Evolutionary conservation across 306 rosid genomes (phyloP).

Genomic region (Cercis canadensis): DNA sequence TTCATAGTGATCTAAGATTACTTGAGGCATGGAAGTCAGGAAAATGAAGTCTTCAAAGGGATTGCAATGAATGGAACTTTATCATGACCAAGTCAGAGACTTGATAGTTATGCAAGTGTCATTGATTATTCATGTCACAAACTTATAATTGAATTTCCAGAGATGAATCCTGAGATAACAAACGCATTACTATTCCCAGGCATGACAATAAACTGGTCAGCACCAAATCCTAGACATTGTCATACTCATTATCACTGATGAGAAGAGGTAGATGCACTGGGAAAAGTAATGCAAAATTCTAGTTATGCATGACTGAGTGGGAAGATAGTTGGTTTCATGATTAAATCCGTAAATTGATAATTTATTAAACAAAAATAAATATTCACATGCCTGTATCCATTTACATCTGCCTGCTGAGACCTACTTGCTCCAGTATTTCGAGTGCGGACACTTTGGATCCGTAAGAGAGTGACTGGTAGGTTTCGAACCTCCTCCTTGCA

Average conservation of each 20-base stretch:
- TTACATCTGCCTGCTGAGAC: constrained; percentile 55
- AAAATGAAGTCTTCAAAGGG: constrained; percentile 22
- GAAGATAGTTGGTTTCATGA: constrained; percentile 24
- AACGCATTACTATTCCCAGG: too few relatives aligned
- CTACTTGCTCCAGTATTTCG: constrained; percentile 56
- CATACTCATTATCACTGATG: constrained; percentile 13
- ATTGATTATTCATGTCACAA: constrained; percentile 23
- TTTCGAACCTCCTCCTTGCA: constrained; percentile 94
- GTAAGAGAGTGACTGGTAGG: constrained; percentile 82
- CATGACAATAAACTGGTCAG: background rate
- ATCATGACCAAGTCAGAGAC: constrained; percentile 13
- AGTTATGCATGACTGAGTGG: background rate
- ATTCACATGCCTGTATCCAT: constrained; percentile 75
- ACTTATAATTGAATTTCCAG: background rate
- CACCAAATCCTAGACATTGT: constrained; percentile 2
- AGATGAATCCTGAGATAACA: background rate
- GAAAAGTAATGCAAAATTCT: background rate
- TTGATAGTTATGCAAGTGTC: background rate
- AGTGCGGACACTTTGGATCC: constrained; percentile 66
- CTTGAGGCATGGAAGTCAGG: constrained; percentile 18
- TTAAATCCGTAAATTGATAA: background rate
- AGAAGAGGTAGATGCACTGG: background rate
- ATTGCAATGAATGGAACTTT: constrained; percentile 6
- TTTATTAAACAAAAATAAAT: constrained; percentile 25
- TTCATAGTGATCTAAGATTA: background rate